These are phyloP conservation scores for Trifolium pratense DNA, from an alignment of 306 rosid genomes.

Conservation along the genomic window DNA sequence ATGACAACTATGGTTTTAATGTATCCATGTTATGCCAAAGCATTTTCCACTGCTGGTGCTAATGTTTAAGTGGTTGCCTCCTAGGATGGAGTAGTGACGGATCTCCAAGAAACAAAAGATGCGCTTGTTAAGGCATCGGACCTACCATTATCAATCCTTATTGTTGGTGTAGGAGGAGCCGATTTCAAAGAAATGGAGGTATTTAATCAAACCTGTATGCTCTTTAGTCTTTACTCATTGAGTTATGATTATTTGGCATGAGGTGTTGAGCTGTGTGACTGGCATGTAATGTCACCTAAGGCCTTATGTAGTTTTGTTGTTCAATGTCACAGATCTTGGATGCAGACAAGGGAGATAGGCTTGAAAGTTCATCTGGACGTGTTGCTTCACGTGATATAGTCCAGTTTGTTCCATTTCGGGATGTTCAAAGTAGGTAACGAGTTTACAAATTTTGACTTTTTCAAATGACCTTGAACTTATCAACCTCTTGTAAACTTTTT, in stretches of 20 bases:
- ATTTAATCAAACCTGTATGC: conserved; percentile 27
- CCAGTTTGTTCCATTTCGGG: conserved; percentile 93
- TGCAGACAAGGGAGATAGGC: conserved; percentile 94
- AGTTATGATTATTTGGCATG: conserved; percentile 22
- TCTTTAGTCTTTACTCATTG: conserved; percentile 16
- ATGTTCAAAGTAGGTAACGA: conserved; percentile 79
- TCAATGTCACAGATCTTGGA: conserved; percentile 69
- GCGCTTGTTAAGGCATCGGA: conserved; percentile 97
- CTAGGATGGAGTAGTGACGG: conserved; percentile 99
- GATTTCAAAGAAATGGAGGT: conserved; percentile 99
- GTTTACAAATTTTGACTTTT: conserved; percentile 31
- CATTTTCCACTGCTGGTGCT: conserved; percentile 26
- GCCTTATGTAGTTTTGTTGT: conserved; percentile 39
- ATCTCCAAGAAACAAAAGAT: conserved; percentile 99
- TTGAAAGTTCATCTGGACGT: conserved; percentile 83
- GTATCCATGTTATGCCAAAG: conserved; percentile 1
- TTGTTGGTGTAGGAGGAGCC: conserved; percentile 99
- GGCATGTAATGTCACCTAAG: neutral
- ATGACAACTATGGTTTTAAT: neutral
- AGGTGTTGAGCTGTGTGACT: conserved; percentile 1
- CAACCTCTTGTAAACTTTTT: conserved; percentile 16
- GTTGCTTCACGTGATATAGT: conserved; percentile 97
- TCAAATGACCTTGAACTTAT: conserved; percentile 29
- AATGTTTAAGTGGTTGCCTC: conserved; percentile 43
- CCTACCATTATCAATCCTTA: conserved; percentile 92